These are phyloP conservation scores for Pichia sporocuriosa DNA, from an alignment of 805 yeast genomes.

Conservation along the genomic window DNA sequence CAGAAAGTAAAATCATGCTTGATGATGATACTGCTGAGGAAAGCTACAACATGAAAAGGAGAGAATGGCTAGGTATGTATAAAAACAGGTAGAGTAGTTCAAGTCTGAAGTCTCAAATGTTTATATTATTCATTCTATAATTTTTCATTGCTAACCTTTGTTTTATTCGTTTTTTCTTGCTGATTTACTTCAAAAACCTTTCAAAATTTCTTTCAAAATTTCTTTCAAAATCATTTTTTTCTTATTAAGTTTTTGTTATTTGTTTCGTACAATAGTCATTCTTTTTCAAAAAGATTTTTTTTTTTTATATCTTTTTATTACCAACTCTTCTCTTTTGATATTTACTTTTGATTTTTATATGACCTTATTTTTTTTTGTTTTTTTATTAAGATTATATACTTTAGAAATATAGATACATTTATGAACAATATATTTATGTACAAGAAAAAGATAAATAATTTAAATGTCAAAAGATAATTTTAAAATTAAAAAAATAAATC, in stretches of 20 bases:
- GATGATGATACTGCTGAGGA: conserved; percentile 31
- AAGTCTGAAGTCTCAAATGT: no score
- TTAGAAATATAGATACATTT: neutral
- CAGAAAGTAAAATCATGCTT: conserved; percentile 2
- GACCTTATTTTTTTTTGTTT: neutral
- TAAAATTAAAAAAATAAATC: conserved; percentile 13
- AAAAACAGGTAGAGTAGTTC: conserved; percentile 11
- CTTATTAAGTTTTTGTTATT: neutral
- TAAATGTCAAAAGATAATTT: no score
- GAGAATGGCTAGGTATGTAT: conserved; percentile 34
- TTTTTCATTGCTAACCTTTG: no score
- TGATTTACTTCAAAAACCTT: no score
- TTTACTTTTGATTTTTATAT: neutral
- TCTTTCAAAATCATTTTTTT: no score
- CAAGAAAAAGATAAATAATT: neutral
- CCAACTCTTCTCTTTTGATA: neutral
- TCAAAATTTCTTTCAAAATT: no score
- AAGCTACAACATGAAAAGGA: conserved; percentile 37
- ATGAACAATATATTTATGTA: neutral
- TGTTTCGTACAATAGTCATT: neutral
- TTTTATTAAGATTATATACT: neutral
- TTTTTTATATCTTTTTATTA: neutral
- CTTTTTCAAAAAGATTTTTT: neutral
- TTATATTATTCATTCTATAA: no score
- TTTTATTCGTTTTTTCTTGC: no score